These are phyloP conservation scores for Starmerella apicola DNA, from an alignment of 805 yeast genomes.

Conservation along the genomic window DNA sequence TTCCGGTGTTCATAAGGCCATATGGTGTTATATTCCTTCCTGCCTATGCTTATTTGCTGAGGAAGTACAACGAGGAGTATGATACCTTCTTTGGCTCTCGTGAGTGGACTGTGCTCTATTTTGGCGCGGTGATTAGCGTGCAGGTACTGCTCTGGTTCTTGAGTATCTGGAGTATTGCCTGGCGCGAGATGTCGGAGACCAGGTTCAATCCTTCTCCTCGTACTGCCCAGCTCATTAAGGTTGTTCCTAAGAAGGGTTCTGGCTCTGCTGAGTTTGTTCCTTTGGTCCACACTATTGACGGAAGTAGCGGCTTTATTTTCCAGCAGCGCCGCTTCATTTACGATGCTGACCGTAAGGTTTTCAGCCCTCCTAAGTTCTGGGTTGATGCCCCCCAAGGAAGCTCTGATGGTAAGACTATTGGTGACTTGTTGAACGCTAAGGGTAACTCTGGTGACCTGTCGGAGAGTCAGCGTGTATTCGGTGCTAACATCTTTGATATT, in stretches of 20 bases:
- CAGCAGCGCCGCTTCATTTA: constrained; percentile 86
- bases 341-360: constrained; percentile 39
- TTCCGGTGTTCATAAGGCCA: constrained; percentile 48
- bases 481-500: constrained; percentile 80
- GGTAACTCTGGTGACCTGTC: constrained; percentile 35
- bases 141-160: constrained; percentile 70
- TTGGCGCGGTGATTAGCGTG: constrained; percentile 58
- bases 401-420: constrained; percentile 39
- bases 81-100: constrained; percentile 74
- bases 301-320: constrained; percentile 61
- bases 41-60: constrained; percentile 60
- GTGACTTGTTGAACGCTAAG: constrained; percentile 40
- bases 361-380: constrained; percentile 68
- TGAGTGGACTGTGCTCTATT: constrained; percentile 91
- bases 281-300: constrained; percentile 42
- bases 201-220: constrained; percentile 37
- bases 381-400: constrained; percentile 35
- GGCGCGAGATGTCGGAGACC: constrained; percentile 62
- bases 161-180: constrained; percentile 84
- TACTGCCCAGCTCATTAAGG: constrained; percentile 60
- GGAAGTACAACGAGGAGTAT: constrained; percentile 54
- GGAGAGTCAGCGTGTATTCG: constrained; percentile 45
- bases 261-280: constrained; percentile 74
- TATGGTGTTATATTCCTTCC: constrained; percentile 73
- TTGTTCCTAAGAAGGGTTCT: constrained; percentile 71